Evolutionary conservation across 768 basidiomycete genomes (phyloP).

Genomic region (Tubosaeta sp.): DNA sequence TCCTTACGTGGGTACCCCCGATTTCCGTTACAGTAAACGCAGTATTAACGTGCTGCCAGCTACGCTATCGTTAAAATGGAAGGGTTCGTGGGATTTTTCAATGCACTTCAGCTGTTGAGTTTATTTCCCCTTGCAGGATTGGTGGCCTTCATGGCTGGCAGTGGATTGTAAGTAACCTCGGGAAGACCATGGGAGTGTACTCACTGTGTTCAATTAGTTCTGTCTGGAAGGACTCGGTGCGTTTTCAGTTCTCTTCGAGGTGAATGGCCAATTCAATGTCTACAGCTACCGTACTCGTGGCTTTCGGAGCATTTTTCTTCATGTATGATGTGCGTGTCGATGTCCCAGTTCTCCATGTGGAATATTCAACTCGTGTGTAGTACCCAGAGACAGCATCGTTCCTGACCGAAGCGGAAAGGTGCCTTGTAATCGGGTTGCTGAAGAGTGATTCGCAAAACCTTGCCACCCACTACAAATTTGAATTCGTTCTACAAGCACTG

Average conservation of each 20-base stretch:
- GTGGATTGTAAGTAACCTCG: conserved; percentile 31
- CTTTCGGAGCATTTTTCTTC: conserved; percentile 38
- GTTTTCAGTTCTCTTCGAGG: neutral
- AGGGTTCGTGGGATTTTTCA: conserved; percentile 29
- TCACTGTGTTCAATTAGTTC: conserved; percentile 21
- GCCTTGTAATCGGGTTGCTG: conserved; percentile 36
- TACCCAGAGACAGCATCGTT: conserved; percentile 59
- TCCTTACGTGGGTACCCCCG: conserved; percentile 37
- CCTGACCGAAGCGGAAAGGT: conserved; percentile 43
- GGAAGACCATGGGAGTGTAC: neutral
- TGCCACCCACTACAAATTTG: conserved; percentile 41
- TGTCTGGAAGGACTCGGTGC: conserved; percentile 29
- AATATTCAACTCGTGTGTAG: conserved; percentile 19
- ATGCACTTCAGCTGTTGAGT: neutral
- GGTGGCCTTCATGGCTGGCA: conserved; percentile 34
- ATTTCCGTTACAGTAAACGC: too few relatives aligned
- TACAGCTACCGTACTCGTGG: conserved; percentile 19
- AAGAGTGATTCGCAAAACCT: conserved; percentile 43
- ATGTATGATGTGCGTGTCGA: conserved; percentile 45
- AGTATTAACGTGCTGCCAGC: conserved; percentile 16
- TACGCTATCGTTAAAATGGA: conserved; percentile 33
- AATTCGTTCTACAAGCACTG: conserved; percentile 48
- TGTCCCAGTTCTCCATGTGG: neutral
- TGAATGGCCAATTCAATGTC: neutral
- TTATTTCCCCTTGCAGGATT: conserved; percentile 13